A percentile compares a stretch with the other conserved stretches of the same genome.
phyloP scores from a whole-genome alignment of 2,329 filamentous ascomycete genomes.

The Fusarium concolor region DNA sequence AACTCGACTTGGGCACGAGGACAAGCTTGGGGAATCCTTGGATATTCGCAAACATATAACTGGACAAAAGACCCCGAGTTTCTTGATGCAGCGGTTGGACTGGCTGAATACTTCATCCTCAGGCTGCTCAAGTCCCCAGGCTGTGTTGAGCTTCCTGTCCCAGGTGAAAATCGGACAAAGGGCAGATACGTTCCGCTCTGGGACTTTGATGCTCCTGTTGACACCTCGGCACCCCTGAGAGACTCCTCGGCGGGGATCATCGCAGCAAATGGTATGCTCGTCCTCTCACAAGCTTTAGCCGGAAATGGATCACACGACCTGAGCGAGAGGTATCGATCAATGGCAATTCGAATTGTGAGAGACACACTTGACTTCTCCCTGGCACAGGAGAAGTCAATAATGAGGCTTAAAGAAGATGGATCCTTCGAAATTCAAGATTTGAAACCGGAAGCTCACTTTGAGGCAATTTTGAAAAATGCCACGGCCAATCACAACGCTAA shows the following conservation, averaged over 20 bases:
- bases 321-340: constrained; percentile 43
- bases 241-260: constrained; percentile 55
- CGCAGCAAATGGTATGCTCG: constrained; percentile 54
- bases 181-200: constrained; percentile 50
- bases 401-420: background rate
- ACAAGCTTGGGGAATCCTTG: constrained; percentile 64
- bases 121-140: constrained; percentile 52
- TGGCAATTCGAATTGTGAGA: constrained; percentile 46
- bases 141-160: constrained; percentile 43
- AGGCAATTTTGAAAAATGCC: constrained; percentile 50
- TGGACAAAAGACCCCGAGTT: constrained; percentile 61
- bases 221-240: constrained; percentile 46
- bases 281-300: constrained; percentile 51
- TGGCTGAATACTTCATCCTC: constrained; percentile 63
- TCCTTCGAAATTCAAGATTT: constrained; percentile 11
- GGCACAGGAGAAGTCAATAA: constrained; percentile 25
- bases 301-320: constrained; percentile 20
- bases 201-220: constrained; percentile 62
- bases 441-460: constrained; percentile 37
- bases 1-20: constrained; percentile 64
- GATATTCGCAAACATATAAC: constrained; percentile 61
- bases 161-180: constrained; percentile 6
- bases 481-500: constrained; percentile 52
- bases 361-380: constrained; percentile 49
- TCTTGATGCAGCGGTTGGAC: constrained; percentile 57